Base-by-base conservation (phyloP, 305 asterid species). In the Fraxinus xanthoxyloides region DNA sequence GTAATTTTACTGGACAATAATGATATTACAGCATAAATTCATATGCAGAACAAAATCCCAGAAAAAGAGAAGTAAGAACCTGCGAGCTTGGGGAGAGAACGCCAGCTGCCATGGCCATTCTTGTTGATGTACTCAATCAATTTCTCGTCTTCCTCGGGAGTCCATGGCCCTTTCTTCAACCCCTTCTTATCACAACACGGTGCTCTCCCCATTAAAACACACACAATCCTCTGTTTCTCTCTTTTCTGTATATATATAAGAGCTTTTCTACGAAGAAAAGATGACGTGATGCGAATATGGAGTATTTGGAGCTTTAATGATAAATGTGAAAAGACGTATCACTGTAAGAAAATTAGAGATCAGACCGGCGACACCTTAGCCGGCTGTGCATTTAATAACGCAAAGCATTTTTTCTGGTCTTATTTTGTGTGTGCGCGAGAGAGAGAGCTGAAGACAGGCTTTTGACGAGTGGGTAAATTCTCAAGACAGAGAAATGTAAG, bases 151-250 rank as follows among this genome's bases (percentile, higher is more conserved):
- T 95, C 99, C 40, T 95, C 99, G 13, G 97, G 85, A n/a, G 98
- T 91, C 99, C 99, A 95, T 2, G 98, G 95, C 82, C 98, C 98
- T 86, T 86, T 95, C 82, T 92, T 95, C 90, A 95, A 51, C 81
- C 97, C 99, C 75, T 91, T 92, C 93, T 92, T 94, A n/a, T 94
- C 99, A 92, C 99, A 95, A 61, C 99, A 95, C 4, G 98, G 98
- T 40, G 95, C 89, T 89, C 98, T 94, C 80, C 99, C 99, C 99
- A 95, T 93, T 73, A 79, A 24, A 19, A 61, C 80, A 56, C 83
- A 63, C 65, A 28, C 73, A 56, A 13, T 5, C 75, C 76, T 36
- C n/a, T 30, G 4, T 15, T 7, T 61, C 48, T 38, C 21, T 69
- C 76, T 79, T 75, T 75, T 61, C 31, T 61, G 5, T 23, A 2